Evolutionary conservation across 148 eudicot genomes (phyloP), one percentile per base, ranked within the genome.

Genomic region (Beta vulgaris): DNA sequence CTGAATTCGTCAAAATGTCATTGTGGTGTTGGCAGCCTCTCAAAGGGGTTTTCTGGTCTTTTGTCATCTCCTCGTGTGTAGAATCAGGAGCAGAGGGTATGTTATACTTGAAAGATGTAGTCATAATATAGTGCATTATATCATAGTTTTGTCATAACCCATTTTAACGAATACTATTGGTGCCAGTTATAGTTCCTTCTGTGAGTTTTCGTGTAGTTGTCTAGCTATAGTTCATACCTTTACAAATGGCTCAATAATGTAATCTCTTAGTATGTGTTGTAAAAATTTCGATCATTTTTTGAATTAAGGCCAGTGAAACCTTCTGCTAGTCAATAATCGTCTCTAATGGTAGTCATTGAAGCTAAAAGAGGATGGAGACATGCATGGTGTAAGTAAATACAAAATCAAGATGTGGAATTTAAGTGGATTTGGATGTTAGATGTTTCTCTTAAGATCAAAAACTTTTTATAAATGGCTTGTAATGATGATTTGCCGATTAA

Each of bases 41-140:
- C 92, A 12, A 88, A 87, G 85, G 97, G 94, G 25, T 85, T 92
- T 62, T 91, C 90, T 1, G 87, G 85, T 46, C 91, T 92, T 58
- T 74, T 86, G 35, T 87, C 97, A 6, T 77, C 84, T 21, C 80
- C 73, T 55, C 37, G 64, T 49, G 66, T 68, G 66, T 53, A 68
- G 64, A 76, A 76, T 67, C 60, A 76, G 63, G 54, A 55, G 35
- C 57, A 57, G 49, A 55, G 68, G 51, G 63, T 23, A 35, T 61
- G 48, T 3, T 60, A 73, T 73, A 40, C 68, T 60, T 51, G 57
- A 64, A 35, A 44, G 23, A 63, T 42, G 40, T 67, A 53, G 57
- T 76, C 46, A 55, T 76, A 5, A 51, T 67, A 54, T 43, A 68
- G 25, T n/a, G 70, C 16, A 65, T n/a, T 53, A 12, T 48, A 16